phyloP scores from a whole-genome alignment of 139 green algal genomes.

The Monoraphidium neglectum region DNA sequence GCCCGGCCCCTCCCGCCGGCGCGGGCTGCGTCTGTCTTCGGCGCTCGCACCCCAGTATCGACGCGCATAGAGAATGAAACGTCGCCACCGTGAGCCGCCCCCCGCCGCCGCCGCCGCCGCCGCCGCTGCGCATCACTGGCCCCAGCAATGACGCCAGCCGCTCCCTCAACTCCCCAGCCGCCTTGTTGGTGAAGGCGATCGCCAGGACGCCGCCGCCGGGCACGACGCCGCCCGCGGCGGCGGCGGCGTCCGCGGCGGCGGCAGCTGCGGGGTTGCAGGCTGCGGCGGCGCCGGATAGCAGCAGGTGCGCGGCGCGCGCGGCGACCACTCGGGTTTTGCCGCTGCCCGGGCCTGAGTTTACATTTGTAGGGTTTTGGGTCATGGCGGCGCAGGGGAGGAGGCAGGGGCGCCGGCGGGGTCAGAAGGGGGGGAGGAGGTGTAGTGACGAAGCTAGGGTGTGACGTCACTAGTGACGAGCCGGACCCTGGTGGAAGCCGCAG shows the following conservation, averaged over 20 bases:
- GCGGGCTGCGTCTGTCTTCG: too few relatives aligned
- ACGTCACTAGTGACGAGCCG: too few relatives aligned
- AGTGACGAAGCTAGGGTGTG: background rate
- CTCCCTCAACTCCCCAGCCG: slow-evolving; percentile 5
- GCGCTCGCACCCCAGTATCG: slow-evolving; percentile 26
- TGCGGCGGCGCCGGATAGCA: too few relatives aligned
- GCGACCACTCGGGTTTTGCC: slow-evolving; percentile 85
- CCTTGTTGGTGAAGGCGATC: slow-evolving; percentile 61
- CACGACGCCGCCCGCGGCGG: background rate
- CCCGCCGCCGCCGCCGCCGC: background rate
- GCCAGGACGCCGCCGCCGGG: slow-evolving; percentile 16
- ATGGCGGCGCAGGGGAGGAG: background rate
- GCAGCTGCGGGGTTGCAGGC: too few relatives aligned
- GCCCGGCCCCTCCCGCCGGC: too few relatives aligned
- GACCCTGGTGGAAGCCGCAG: background rate
- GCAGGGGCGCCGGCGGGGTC: background rate
- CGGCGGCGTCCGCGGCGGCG: too few relatives aligned
- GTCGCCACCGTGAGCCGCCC: slow-evolving; percentile 18
- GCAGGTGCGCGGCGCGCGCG: slow-evolving; percentile 59
- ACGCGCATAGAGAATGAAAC: slow-evolving; percentile 30
- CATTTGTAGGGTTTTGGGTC: too few relatives aligned
- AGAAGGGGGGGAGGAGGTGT: background rate
- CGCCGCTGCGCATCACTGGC: too few relatives aligned
- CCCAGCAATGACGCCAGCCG: slow-evolving; percentile 10
- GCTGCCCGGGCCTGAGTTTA: slow-evolving; percentile 63